Evolutionary conservation across 805 yeast species (phyloP).

Genomic region (Ogataea henricii): DNA sequence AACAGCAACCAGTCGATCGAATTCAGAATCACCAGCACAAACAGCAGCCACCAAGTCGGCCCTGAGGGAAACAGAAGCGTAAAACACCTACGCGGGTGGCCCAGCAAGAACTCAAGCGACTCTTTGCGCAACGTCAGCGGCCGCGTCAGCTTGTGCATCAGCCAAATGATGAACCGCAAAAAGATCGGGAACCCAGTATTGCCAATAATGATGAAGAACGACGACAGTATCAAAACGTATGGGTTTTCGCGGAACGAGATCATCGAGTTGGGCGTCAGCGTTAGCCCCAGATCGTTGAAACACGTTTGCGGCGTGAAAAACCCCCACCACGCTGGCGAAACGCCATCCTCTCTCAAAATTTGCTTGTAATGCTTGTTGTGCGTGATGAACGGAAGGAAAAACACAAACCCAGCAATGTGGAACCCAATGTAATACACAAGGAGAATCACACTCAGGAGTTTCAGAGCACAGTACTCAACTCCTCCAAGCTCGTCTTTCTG

Average conservation of each 20-base stretch:
- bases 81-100: conserved; percentile 97
- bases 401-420: conserved; percentile 55
- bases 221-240: conserved; percentile 61
- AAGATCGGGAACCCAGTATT: conserved; percentile 93
- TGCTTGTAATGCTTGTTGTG: conserved; percentile 42
- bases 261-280: conserved; percentile 84
- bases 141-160: conserved; percentile 64
- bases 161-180: conserved; percentile 81
- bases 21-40: conserved; percentile 72
- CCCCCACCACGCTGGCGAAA: conserved; percentile 91
- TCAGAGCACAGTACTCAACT: conserved; percentile 90
- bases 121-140: conserved; percentile 68
- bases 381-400: conserved; percentile 65
- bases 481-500: conserved; percentile 97
- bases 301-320: conserved; percentile 78
- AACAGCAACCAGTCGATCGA: conserved; percentile 78
- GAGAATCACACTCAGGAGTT: conserved; percentile 68
- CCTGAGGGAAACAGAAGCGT: conserved; percentile 87
- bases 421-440: conserved; percentile 73
- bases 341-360: conserved; percentile 54
- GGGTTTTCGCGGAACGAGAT: conserved; percentile 60
- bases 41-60: conserved; percentile 93
- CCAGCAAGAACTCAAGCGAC: conserved; percentile 80
- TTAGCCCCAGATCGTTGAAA: conserved; percentile 84
- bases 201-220: conserved; percentile 82